Evolutionary conservation across 2,329 filamentous ascomycete species (phyloP).

Genomic region (Neofusicoccum parvum): DNA sequence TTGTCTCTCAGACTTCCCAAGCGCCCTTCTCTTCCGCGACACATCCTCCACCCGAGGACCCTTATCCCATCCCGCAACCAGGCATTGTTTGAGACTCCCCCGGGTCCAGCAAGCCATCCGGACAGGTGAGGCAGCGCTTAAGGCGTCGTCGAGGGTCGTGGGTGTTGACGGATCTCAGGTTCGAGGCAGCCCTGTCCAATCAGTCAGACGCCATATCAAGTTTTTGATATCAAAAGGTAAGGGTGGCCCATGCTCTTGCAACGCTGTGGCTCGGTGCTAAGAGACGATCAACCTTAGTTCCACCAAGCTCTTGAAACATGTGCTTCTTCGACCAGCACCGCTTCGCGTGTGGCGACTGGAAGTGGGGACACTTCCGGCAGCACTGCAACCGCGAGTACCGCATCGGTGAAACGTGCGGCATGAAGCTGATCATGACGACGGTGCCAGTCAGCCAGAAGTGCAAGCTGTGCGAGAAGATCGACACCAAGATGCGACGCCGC

Average conservation of each 20-base stretch:
- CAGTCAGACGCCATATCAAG: constrained; percentile 20
- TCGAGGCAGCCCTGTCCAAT: constrained; percentile 20
- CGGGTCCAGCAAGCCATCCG: constrained; percentile 6
- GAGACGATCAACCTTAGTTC: constrained; percentile 11
- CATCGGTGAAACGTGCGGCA: constrained; percentile 92
- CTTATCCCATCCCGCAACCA: not conserved
- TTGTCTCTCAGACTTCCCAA: constrained; percentile 10
- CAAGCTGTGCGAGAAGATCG: constrained; percentile 85
- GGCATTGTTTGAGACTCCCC: constrained; percentile 1
- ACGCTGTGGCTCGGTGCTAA: constrained; percentile 5
- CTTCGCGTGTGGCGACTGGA: constrained; percentile 87
- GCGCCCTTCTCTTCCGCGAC: constrained; percentile 17
- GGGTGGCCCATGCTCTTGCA: constrained; percentile 22
- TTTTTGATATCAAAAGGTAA: constrained; percentile 20
- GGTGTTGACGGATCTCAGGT: constrained; percentile 9
- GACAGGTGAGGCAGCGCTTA: constrained; percentile 13
- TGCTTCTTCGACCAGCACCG: constrained; percentile 94
- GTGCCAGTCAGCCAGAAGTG: constrained; percentile 67
- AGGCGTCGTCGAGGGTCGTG: constrained; percentile 3
- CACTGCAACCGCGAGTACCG: constrained; percentile 95
- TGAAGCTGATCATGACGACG: constrained; percentile 83
- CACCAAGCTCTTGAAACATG: constrained; percentile 57
- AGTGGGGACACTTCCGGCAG: constrained; percentile 90
- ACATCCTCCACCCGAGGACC: constrained; percentile 1
- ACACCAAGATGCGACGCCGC: constrained; percentile 77